Evolutionary conservation across 2,329 filamentous ascomycete species (phyloP).

Genomic region (Neofusicoccum ribis): DNA sequence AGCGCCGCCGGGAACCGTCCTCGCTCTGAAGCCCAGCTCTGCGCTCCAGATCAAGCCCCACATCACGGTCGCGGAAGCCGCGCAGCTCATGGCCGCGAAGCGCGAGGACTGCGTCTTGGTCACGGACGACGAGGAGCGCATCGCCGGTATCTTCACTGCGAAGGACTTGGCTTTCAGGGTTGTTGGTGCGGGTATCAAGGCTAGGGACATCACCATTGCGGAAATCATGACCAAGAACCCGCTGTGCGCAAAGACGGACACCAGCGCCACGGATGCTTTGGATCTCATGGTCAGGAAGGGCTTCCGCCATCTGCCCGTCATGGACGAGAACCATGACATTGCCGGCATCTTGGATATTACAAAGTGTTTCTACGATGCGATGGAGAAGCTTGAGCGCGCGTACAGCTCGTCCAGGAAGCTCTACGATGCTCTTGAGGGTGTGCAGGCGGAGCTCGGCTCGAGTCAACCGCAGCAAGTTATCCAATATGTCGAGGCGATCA

Average conservation of each 20-base stretch:
- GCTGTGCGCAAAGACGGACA: slow-evolving; percentile 93
- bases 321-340: slow-evolving; percentile 99
- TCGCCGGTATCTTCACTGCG: slow-evolving; percentile 97
- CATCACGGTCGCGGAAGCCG: slow-evolving; percentile 92
- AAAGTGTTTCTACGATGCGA: slow-evolving; percentile 99
- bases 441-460: slow-evolving; percentile 92
- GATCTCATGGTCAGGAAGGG: slow-evolving; percentile 98
- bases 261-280: slow-evolving; percentile 93
- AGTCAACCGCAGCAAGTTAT: slow-evolving; percentile 98
- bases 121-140: slow-evolving; percentile 95
- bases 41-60: slow-evolving; percentile 96
- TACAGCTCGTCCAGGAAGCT: slow-evolving; percentile 98
- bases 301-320: slow-evolving; percentile 95
- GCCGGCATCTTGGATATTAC: slow-evolving; percentile 98
- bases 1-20: slow-evolving; percentile 91
- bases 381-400: slow-evolving; percentile 98
- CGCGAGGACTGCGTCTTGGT: slow-evolving; percentile 96
- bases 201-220: slow-evolving; percentile 85
- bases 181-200: slow-evolving; percentile 86
- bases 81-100: slow-evolving; percentile 98
- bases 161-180: slow-evolving; percentile 98
- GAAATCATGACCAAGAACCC: slow-evolving; percentile 99
- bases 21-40: slow-evolving; percentile 91
- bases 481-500: slow-evolving; percentile 94
- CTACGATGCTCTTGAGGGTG: slow-evolving; percentile 95